Evolutionary conservation across 257 asterid genomes (phyloP), one percentile per base, ranked within the genome.

Genomic region (Petunia secreta): DNA sequence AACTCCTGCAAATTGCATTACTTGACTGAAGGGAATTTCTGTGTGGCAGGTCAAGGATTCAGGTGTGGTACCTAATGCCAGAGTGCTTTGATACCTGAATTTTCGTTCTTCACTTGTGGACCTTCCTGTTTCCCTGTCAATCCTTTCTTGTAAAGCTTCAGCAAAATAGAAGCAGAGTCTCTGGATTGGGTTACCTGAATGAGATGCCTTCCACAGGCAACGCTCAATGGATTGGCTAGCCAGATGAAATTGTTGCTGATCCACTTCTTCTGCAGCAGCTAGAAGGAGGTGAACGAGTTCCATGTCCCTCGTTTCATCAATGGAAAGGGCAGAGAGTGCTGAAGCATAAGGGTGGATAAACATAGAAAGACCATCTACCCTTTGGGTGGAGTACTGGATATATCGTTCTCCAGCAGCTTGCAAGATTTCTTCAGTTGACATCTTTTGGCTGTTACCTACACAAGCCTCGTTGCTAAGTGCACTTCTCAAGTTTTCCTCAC

Each of bases 401-500:
- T 86, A 92, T 59, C 87, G 86, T 81, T 89, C 92, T 46, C 92
- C 94, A 6, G 91, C 95, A 53, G 88, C 40, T 83, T 84, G 86
- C 58, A 92, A 41, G 63, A 87, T 89, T 44, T 92, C 93, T 11
- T 81, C 90, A 41, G 86, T 71, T 15, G 93, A 85, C n/a, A 91
- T n/a, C 65, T 79, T 85, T 48, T 59, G 63, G 15, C 59, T 25
- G 13, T 39, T 25, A 76, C 80, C 16, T 8, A 43, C 6, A n/a
- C 9, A 34, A 65, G 80, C 57, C 59, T 54, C 4, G 3, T 57
- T 36, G 8, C 46, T 36, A 80, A 13, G 57, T 38, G 41, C 36
- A 1, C 4, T 39, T 59, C 76, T 65, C 68, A 16, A 25, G 8
- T 62, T 73, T 58, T 60, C 83, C 37, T 58, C 82, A 43, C 66